Conservation (phyloP, 805 yeast species). For the Yamadazyma nakazawae region DNA sequence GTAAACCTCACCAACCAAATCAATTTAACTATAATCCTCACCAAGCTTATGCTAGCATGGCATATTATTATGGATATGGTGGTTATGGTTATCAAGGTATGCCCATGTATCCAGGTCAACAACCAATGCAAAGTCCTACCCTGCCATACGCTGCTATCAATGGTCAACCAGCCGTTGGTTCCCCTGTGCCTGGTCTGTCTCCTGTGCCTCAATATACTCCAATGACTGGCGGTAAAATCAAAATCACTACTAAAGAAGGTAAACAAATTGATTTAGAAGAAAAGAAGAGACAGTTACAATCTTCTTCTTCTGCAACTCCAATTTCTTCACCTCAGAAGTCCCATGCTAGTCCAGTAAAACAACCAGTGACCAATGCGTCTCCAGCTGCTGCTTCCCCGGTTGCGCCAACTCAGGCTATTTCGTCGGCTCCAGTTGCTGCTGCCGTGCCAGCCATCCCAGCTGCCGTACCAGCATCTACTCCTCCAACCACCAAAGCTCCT, state of each 20-base stretch:
- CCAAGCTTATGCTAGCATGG: conserved; percentile 16
- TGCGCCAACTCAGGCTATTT: conserved; percentile 9
- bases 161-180: background rate
- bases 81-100: conserved; percentile 22
- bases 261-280: conserved; percentile 41
- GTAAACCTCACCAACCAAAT: conserved; percentile 17
- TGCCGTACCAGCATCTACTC: conserved; percentile 9
- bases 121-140: conserved; percentile 4
- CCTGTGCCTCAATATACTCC: conserved; percentile 8
- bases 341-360: conserved; percentile 18
- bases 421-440: conserved; percentile 1
- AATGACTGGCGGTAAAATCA: conserved; percentile 17
- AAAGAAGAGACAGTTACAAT: conserved; percentile 30
- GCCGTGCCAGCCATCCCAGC: background rate
- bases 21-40: conserved; percentile 20
- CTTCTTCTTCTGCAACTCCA: conserved; percentile 27
- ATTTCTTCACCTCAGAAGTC: conserved; percentile 24
- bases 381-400: conserved; percentile 11
- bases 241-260: conserved; percentile 42
- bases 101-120: conserved; percentile 11
- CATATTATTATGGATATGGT: conserved; percentile 24
- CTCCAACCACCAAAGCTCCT: conserved; percentile 16
- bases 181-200: background rate
- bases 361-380: conserved; percentile 4
- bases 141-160: conserved; percentile 4